Percentiles rank a stretch among this genome's conserved stretches.
Evolutionary conservation across 2,329 filamentous ascomycete genomes (phyloP).

Genomic region (Hypoxylon rubiginosum): DNA sequence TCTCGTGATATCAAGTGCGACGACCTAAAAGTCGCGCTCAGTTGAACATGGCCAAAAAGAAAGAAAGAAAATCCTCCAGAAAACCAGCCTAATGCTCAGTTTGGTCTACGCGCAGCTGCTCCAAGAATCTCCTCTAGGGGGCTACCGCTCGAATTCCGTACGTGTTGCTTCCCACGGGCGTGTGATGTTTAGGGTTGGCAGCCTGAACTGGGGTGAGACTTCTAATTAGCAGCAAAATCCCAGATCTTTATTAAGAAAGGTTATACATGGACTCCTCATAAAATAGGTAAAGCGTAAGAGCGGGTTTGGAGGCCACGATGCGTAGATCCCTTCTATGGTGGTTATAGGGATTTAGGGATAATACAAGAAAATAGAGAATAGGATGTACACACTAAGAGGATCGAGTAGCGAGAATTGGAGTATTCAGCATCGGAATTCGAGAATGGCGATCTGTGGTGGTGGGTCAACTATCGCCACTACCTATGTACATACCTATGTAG

Average conservation of each 20-base stretch:
- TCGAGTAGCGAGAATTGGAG: conserved; percentile 18
- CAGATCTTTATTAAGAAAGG: neutral
- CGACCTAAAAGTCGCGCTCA: conserved; percentile 40
- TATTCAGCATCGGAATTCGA: conserved; percentile 22
- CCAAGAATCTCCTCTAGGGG: conserved; percentile 10
- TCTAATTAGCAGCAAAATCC: conserved; percentile 2
- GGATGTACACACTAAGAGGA: neutral
- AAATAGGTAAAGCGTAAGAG: neutral
- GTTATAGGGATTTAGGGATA: neutral
- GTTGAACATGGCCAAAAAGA: conserved; percentile 5
- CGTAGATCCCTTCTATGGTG: neutral
- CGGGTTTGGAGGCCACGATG: neutral
- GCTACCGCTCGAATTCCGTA: conserved; percentile 14
- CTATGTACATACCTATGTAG: no score
- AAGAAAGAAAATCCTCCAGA: no score
- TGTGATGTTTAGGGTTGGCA: conserved; percentile 3
- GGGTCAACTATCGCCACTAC: conserved; percentile 21
- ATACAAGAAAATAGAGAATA: neutral
- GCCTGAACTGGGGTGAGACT: neutral
- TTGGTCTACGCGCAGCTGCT: neutral
- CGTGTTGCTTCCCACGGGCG: conserved; percentile 17
- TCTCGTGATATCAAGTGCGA: conserved; percentile 20
- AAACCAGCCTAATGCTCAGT: neutral
- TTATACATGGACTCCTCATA: neutral
- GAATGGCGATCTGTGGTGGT: conserved; percentile 21